These are phyloP conservation scores for Lasiodiplodia sp. DNA, from an alignment of 2,329 filamentous ascomycete species.

Conservation along the genomic window DNA sequence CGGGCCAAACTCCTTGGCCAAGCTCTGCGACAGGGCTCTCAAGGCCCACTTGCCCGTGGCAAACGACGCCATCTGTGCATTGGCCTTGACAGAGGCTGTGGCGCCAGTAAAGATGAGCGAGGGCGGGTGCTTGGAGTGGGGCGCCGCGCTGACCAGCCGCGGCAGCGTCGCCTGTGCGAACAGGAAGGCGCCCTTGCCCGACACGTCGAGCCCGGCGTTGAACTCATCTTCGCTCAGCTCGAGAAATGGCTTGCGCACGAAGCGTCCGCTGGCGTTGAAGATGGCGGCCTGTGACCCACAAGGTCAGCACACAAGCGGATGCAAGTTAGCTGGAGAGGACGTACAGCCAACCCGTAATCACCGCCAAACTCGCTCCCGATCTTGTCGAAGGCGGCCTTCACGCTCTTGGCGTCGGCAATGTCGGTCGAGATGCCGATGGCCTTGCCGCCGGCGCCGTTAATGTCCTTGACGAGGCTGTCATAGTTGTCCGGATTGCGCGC, in stretches of 20 bases:
- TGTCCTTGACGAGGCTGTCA: conserved; percentile 71
- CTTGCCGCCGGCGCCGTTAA: conserved; percentile 70
- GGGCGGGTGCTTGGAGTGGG: conserved; percentile 69
- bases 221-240: conserved; percentile 68
- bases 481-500: conserved; percentile 72
- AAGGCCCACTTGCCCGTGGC: conserved; percentile 82
- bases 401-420: conserved; percentile 61
- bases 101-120: conserved; percentile 87
- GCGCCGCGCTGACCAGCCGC: conserved; percentile 61
- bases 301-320: background rate
- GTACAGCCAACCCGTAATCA: conserved; percentile 49
- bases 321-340: conserved; percentile 1
- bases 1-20: conserved; percentile 85
- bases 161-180: conserved; percentile 79
- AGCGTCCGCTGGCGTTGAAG: conserved; percentile 71
- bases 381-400: conserved; percentile 67
- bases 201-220: conserved; percentile 56
- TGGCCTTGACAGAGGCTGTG: conserved; percentile 79
- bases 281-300: conserved; percentile 61
- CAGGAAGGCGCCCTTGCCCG: conserved; percentile 70
- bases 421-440: conserved; percentile 76
- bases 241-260: conserved; percentile 67
- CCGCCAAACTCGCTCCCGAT: conserved; percentile 67
- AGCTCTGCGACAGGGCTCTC: conserved; percentile 74
- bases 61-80: conserved; percentile 73